Evolutionary conservation across 345 rosid species (phyloP).

Genomic region (Erucastrum elatum): DNA sequence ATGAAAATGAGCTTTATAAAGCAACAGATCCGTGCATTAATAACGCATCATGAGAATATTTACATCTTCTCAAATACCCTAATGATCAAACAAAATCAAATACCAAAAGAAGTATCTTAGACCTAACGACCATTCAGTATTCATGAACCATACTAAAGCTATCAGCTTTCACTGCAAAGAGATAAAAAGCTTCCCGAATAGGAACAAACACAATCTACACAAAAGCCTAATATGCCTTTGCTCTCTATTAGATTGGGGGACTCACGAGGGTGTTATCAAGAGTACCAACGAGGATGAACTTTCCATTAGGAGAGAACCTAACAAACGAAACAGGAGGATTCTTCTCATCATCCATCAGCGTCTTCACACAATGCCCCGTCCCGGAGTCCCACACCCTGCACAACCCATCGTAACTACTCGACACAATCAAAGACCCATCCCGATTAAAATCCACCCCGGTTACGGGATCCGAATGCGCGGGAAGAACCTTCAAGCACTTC

Average conservation of each 20-base stretch:
- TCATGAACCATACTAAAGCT: background rate
- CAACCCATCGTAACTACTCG: slow-evolving; percentile 91
- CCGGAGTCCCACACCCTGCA: slow-evolving; percentile 91
- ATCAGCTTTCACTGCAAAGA: background rate
- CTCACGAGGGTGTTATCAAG: slow-evolving; percentile 85
- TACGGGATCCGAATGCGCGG: slow-evolving; percentile 93
- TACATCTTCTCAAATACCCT: background rate
- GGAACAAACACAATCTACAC: background rate
- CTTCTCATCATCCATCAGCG: slow-evolving; percentile 89
- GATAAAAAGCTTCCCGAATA: background rate
- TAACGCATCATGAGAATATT: background rate
- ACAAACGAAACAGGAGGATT: slow-evolving; percentile 92
- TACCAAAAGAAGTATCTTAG: background rate
- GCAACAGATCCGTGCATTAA: background rate
- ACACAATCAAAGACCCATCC: slow-evolving; percentile 80
- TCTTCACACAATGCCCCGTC: slow-evolving; percentile 87
- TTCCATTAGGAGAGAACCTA: slow-evolving; percentile 89
- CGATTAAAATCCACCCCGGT: slow-evolving; percentile 86
- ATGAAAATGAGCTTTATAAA: no score
- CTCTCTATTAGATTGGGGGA: background rate
- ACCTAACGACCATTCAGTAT: no score
- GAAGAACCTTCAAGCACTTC: slow-evolving; percentile 86
- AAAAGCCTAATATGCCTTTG: no score
- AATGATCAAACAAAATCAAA: slow-evolving; percentile 6
- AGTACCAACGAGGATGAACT: slow-evolving; percentile 89